Evolutionary conservation across 2,329 filamentous ascomycete species (phyloP).

Genomic region (Elsinoe necatrix): DNA sequence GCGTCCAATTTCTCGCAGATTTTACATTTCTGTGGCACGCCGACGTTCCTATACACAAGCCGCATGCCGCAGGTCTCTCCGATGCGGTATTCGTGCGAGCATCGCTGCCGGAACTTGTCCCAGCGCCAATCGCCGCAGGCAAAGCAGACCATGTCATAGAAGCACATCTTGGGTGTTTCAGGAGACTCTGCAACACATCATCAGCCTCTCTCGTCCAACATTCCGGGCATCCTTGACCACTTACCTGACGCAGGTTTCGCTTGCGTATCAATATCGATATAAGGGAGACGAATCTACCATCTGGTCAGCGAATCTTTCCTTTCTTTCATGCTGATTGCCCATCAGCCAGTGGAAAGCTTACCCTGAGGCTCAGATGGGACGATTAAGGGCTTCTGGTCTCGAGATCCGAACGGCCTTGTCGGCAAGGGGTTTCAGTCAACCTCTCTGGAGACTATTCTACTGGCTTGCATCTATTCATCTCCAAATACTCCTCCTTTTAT

Average conservation of each 20-base stretch:
- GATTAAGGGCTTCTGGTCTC: background rate
- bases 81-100: constrained; percentile 87
- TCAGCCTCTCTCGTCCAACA: constrained; percentile 4
- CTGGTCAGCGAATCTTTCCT: background rate
- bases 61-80: constrained; percentile 95
- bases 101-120: constrained; percentile 87
- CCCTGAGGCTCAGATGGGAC: background rate
- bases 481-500: background rate
- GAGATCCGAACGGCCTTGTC: background rate
- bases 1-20: constrained; percentile 83
- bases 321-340: background rate
- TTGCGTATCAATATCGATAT: constrained; percentile 1
- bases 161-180: constrained; percentile 61
- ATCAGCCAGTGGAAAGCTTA: background rate
- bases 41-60: constrained; percentile 59
- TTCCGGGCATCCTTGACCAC: background rate
- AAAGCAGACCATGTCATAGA: constrained; percentile 85
- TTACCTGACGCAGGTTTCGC: constrained; percentile 6
- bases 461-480: background rate
- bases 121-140: constrained; percentile 87
- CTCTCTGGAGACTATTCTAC: background rate
- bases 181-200: constrained; percentile 25
- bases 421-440: background rate
- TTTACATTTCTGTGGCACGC: constrained; percentile 64
- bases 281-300: background rate